phyloP scores from a whole-genome alignment of 2,329 filamentous ascomycete species.

The Leptodontidium sp. region DNA sequence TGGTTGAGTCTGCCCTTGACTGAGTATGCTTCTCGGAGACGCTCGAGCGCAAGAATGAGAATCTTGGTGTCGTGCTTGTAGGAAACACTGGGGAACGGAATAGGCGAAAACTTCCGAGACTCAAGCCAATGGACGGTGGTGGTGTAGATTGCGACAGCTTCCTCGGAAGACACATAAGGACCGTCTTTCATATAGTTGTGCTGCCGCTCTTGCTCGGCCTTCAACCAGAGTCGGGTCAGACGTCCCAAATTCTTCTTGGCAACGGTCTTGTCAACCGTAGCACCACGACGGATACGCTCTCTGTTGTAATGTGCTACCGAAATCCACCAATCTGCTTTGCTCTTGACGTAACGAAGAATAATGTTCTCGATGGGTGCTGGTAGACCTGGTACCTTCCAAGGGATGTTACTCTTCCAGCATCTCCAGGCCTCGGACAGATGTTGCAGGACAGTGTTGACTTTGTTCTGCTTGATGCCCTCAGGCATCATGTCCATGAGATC shows the following conservation, averaged over 20 bases:
- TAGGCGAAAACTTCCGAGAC: conserved; percentile 97
- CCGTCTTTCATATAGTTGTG: conserved; percentile 99
- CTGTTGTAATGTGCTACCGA: conserved; percentile 99
- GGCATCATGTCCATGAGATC: conserved; percentile 99
- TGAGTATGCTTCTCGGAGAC: conserved; percentile 93
- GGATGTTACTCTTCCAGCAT: conserved; percentile 99
- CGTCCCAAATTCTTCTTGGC: conserved; percentile 99
- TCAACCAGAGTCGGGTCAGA: conserved; percentile 93
- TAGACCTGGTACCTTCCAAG: conserved; percentile 97
- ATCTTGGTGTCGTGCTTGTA: conserved; percentile 99
- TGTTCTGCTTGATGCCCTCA: conserved; percentile 99
- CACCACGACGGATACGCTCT: conserved; percentile 93
- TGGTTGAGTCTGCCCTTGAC: conserved; percentile 97
- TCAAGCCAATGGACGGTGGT: conserved; percentile 99
- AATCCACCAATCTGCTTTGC: conserved; percentile 99
- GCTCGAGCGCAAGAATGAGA: conserved; percentile 91
- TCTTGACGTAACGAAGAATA: conserved; percentile 97
- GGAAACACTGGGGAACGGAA: conserved; percentile 97
- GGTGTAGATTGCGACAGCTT: conserved; percentile 98
- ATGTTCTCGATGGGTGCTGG: conserved; percentile 99
- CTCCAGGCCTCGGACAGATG: conserved; percentile 98
- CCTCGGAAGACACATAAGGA: conserved; percentile 96
- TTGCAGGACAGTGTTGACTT: conserved; percentile 96
- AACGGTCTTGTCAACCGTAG: conserved; percentile 98
- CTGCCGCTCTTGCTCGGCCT: conserved; percentile 96